Evolutionary conservation across 2,329 filamentous ascomycete species (phyloP).

Genomic region (Neopestalotiopsis clavispora): DNA sequence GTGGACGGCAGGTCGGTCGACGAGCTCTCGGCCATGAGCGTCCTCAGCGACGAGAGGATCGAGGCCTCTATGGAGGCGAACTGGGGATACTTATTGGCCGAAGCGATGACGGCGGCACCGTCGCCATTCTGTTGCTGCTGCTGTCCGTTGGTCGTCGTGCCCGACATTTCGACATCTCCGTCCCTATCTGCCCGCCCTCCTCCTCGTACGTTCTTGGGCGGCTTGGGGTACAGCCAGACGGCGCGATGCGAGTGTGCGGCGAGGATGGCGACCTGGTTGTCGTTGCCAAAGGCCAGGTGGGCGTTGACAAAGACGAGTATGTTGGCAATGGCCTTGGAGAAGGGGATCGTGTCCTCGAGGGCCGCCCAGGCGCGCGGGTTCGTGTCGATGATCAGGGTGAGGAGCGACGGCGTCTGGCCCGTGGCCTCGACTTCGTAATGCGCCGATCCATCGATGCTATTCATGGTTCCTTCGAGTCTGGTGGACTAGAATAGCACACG

Average conservation of each 20-base stretch:
- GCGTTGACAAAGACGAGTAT: slow-evolving; percentile 96
- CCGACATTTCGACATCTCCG: slow-evolving; percentile 64
- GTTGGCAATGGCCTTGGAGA: slow-evolving; percentile 84
- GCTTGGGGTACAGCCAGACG: slow-evolving; percentile 83
- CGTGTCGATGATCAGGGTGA: slow-evolving; percentile 91
- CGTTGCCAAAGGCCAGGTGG: slow-evolving; percentile 90
- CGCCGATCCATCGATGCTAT: slow-evolving; percentile 61
- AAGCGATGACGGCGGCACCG: slow-evolving; percentile 36
- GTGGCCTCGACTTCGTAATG: slow-evolving; percentile 61
- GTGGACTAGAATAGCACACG: neutral
- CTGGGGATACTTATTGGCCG: slow-evolving; percentile 90
- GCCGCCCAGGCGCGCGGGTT: slow-evolving; percentile 94
- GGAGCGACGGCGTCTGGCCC: slow-evolving; percentile 75
- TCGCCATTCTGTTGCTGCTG: slow-evolving; percentile 32
- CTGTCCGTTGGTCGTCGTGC: slow-evolving; percentile 37
- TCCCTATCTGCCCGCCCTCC: slow-evolving; percentile 38
- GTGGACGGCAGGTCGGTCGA: slow-evolving; percentile 71
- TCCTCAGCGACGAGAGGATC: slow-evolving; percentile 74
- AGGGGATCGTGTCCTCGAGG: slow-evolving; percentile 73
- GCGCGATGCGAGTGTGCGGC: slow-evolving; percentile 88
- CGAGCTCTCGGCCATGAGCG: slow-evolving; percentile 74
- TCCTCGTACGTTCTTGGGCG: slow-evolving; percentile 28
- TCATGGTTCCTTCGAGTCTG: slow-evolving; percentile 46
- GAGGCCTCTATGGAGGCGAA: slow-evolving; percentile 87
- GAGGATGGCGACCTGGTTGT: slow-evolving; percentile 90